Evolutionary conservation across 2,329 filamentous ascomycete species (phyloP).

Genomic region (Talaromyces atroroseus): DNA sequence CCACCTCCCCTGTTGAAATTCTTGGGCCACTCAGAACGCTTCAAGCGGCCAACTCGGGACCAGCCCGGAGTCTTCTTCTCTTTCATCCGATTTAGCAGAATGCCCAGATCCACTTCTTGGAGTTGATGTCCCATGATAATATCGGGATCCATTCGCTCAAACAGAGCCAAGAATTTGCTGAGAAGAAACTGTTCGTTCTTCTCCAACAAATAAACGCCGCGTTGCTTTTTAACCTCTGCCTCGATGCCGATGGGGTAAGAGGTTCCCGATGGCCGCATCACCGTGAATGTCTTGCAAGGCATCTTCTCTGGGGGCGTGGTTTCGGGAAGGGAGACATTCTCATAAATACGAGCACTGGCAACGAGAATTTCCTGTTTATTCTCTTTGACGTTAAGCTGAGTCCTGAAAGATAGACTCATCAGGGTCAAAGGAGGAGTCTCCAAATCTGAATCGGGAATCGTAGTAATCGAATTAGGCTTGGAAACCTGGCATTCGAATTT

Average conservation of each 20-base stretch:
- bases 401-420: constrained; percentile 91
- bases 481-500: constrained; percentile 83
- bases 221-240: constrained; percentile 64
- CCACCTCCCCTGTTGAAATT: constrained; percentile 79
- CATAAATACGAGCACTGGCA: constrained; percentile 87
- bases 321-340: constrained; percentile 79
- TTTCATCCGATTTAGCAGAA: constrained; percentile 77
- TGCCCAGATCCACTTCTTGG: constrained; percentile 95
- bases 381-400: constrained; percentile 78
- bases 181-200: constrained; percentile 81
- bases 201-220: constrained; percentile 71
- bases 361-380: constrained; percentile 96
- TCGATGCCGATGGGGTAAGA: constrained; percentile 86
- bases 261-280: constrained; percentile 73
- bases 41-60: constrained; percentile 86
- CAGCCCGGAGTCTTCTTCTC: constrained; percentile 90
- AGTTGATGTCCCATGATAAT: constrained; percentile 90
- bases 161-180: constrained; percentile 80
- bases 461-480: constrained; percentile 69
- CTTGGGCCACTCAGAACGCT: constrained; percentile 77
- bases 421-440: constrained; percentile 83
- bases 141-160: constrained; percentile 86
- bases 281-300: constrained; percentile 82
- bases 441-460: constrained; percentile 69
- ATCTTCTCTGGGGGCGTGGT: constrained; percentile 84